Evolutionary conservation across 495 filamentous ascomycete species (phyloP).

Genomic region (Clohesyomyces aquaticus): DNA sequence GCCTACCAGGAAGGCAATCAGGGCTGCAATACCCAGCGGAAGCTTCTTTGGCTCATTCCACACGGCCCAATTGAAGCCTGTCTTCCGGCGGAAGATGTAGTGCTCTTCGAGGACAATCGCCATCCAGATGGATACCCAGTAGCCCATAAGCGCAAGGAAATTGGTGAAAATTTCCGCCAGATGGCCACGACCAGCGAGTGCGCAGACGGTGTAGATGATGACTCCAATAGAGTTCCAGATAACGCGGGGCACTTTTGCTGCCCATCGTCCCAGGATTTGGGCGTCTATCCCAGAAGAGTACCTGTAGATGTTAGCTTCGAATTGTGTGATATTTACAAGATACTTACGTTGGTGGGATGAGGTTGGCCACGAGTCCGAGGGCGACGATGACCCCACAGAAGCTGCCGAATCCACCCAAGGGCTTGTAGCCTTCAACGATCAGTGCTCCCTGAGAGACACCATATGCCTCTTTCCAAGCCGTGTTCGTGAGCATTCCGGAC

Average conservation of each 20-base stretch:
- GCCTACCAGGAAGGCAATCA: conserved; percentile 49
- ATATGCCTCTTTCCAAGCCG: conserved; percentile 45
- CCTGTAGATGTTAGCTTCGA: conserved; percentile 7
- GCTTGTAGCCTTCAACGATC: conserved; percentile 66
- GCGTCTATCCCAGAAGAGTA: conserved; percentile 69
- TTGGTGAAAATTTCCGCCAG: conserved; percentile 62
- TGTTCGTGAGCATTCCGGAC: conserved; percentile 54
- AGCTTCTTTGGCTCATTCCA: conserved; percentile 47
- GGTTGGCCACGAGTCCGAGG: conserved; percentile 72
- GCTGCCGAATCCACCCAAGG: conserved; percentile 69
- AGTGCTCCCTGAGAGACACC: conserved; percentile 65
- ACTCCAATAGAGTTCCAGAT: conserved; percentile 57
- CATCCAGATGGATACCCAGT: conserved; percentile 61
- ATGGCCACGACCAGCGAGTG: conserved; percentile 56
- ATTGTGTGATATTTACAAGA: no score
- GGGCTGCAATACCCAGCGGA: conserved; percentile 47
- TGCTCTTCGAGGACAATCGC: conserved; percentile 59
- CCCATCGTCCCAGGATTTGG: conserved; percentile 57
- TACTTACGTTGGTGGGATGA: conserved; percentile 63
- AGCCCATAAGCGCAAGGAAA: conserved; percentile 63
- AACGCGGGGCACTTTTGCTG: conserved; percentile 53
- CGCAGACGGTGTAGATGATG: conserved; percentile 60
- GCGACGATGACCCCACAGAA: conserved; percentile 74
- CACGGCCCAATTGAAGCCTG: conserved; percentile 50
- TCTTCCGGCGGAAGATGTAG: conserved; percentile 53